Base-by-base conservation (phyloP, 345 rosid genomes). In the Brassica nigra region DNA sequence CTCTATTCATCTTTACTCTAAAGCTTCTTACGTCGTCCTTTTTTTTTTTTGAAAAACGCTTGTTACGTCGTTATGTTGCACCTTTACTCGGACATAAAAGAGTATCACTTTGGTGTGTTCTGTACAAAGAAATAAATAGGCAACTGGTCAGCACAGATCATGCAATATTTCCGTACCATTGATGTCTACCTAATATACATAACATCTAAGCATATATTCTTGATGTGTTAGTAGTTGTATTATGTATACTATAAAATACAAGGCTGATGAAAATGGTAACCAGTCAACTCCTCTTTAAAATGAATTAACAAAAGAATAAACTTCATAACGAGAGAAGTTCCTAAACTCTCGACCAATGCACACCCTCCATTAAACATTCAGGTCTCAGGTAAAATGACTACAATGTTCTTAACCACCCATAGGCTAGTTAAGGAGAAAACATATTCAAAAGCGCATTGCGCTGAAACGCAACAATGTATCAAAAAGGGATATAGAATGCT, bases 401-500 rank as follows among this genome's bases (percentile, higher is more conserved):
- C 57, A 31, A 31, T 52, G 34, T 23, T 16, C 66, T 47, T 4
- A 30, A 63, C 6, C 15, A 7, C 0, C 0, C n/a, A 30, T 29
- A 68, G 27, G 29, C 23, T 58, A 76, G 23, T 76, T 58, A 39
- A 39, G 15, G 27, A 76, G 1, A 59, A 8, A 52, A 30, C 44
- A 36, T 7, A 20, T n/a, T 27, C 31, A 36, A 61, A 36, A 6
- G 2, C 5, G 34, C 8, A 71, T 1, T 66, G 0, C 11, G 33
- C 12, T 64, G 10, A 65, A 30, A 42, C 18, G 7, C 27, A 65
- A 33, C 0, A 70, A 52, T 1, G 31, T 15, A 52, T 52, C 28
- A 67, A 31, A 72, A 72, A 64, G 16, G 29, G 6, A 20, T 66
- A 29, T 10, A 42, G 57, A 49, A 31, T 36, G 76, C 88, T 79